phyloP scores from a whole-genome alignment of 352 stramenopile genomes.

The Pythium rishiriense region DNA sequence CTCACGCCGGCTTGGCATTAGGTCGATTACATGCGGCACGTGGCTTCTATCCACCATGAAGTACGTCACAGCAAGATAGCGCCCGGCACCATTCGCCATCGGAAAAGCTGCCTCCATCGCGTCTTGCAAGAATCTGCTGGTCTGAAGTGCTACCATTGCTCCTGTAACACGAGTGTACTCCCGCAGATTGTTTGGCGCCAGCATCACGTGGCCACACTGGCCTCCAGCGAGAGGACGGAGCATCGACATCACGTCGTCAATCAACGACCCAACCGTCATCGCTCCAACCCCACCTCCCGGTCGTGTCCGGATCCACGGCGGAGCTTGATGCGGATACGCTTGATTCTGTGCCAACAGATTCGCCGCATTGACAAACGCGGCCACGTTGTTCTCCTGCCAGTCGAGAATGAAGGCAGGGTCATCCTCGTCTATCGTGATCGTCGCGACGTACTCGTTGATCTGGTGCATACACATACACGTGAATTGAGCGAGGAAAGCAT shows the following conservation, averaged over 20 bases:
- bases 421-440: not conserved
- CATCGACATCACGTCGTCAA: conserved; percentile 12
- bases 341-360: no score
- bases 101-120: not conserved
- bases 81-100: not conserved
- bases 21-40: not conserved
- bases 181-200: not conserved
- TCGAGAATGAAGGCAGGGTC: conserved; percentile 7
- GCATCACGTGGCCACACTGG: not conserved
- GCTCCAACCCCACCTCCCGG: no score
- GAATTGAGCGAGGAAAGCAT: not conserved
- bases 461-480: not conserved
- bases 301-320: conserved; percentile 19
- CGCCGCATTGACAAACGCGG: conserved; percentile 8
- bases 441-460: not conserved
- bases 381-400: conserved; percentile 17
- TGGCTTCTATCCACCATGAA: not conserved
- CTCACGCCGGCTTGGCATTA: not conserved
- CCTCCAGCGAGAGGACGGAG: not conserved
- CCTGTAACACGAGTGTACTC: not conserved
- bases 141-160: not conserved
- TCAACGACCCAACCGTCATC: conserved; percentile 24
- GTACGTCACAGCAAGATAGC: not conserved
- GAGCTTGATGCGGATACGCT: conserved; percentile 7
- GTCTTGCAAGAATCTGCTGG: not conserved